Conservation (phyloP, 768 basidiomycete species). For the Obba rivulosa region DNA sequence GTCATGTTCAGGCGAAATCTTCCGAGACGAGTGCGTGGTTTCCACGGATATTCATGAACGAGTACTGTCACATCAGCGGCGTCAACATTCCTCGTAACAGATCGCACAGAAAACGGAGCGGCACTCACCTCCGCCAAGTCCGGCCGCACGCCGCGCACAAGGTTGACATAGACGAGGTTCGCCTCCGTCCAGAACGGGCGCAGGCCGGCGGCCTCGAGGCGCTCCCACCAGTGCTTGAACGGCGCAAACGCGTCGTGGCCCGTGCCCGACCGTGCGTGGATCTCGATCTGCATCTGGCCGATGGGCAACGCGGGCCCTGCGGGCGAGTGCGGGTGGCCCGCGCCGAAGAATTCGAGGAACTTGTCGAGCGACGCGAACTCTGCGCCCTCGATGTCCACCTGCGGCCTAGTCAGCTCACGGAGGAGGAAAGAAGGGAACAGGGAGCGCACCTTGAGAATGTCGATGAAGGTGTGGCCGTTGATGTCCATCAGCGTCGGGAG, state of each 20-base stretch:
- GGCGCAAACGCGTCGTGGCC: slow-evolving; percentile 34
- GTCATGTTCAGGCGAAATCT: not conserved
- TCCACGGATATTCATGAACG: slow-evolving; percentile 42
- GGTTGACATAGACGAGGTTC: slow-evolving; percentile 39
- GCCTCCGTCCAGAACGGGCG: slow-evolving; percentile 67
- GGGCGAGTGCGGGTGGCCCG: slow-evolving; percentile 8
- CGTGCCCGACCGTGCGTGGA: slow-evolving; percentile 36
- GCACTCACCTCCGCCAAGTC: slow-evolving; percentile 33
- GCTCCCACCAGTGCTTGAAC: slow-evolving; percentile 61
- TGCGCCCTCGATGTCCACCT: slow-evolving; percentile 59
- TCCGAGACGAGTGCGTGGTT: slow-evolving; percentile 30
- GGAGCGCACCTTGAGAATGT: slow-evolving; percentile 48
- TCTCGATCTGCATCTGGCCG: slow-evolving; percentile 65
- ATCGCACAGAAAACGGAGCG: not conserved
- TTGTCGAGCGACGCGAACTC: slow-evolving; percentile 54
- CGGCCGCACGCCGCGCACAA: slow-evolving; percentile 26
- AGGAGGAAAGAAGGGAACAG: not conserved
- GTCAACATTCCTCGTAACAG: not conserved
- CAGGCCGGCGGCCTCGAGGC: slow-evolving; percentile 57
- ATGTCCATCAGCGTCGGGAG: slow-evolving; percentile 54
- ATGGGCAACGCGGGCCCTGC: slow-evolving; percentile 48
- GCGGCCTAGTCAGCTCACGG: not conserved
- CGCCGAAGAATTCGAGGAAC: slow-evolving; percentile 39
- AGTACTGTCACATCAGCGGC: slow-evolving; percentile 30
- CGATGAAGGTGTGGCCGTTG: slow-evolving; percentile 64